A percentile compares a stretch with the other conserved stretches of the same genome.
phyloP scores from a whole-genome alignment of 257 asterid genomes.

The Salvia splendens region DNA sequence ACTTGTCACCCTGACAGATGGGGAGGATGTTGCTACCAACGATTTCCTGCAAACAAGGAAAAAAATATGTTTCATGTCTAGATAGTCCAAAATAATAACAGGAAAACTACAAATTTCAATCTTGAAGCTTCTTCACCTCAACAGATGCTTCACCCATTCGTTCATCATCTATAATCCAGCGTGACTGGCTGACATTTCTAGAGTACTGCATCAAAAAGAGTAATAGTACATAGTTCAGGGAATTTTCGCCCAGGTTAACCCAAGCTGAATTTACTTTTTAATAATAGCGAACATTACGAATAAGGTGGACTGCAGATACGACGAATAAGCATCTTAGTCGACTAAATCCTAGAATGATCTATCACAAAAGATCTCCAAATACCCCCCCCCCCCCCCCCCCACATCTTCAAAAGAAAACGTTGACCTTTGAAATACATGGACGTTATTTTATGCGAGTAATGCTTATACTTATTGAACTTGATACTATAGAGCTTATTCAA shows the following conservation, averaged over 20 bases:
- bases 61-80: constrained; percentile 22
- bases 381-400: not conserved
- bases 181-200: constrained; percentile 91
- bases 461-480: constrained; percentile 2
- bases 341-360: constrained; percentile 13
- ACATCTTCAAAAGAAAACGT: not conserved
- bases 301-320: constrained; percentile 9
- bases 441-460: constrained; percentile 1
- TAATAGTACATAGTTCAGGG: constrained; percentile 21
- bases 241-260: constrained; percentile 1
- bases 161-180: constrained; percentile 96
- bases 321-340: not conserved
- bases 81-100: constrained; percentile 22
- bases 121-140: constrained; percentile 56
- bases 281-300: not conserved
- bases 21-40: constrained; percentile 83
- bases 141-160: constrained; percentile 98
- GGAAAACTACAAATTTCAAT: constrained; percentile 20
- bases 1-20: constrained; percentile 71
- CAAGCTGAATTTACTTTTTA: not conserved
- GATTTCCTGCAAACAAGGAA: constrained; percentile 66
- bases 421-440: not conserved
- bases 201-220: constrained; percentile 64
- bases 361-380: not conserved
- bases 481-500: not conserved